These are phyloP conservation scores for Boletus rufocinnamomeus DNA, from an alignment of 768 basidiomycete genomes.

Conservation along the genomic window DNA sequence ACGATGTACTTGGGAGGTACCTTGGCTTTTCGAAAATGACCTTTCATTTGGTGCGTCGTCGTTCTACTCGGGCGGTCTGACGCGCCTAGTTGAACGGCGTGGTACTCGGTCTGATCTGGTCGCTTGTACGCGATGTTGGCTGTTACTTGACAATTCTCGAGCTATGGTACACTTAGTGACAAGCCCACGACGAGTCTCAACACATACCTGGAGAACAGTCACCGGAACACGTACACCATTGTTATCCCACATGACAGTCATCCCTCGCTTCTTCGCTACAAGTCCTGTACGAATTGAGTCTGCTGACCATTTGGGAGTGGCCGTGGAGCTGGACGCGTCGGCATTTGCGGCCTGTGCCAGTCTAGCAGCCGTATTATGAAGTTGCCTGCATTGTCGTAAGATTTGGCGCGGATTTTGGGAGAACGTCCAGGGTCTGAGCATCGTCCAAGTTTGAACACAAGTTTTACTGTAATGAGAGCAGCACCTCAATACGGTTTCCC, in stretches of 20 bases:
- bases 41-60: constrained; percentile 77
- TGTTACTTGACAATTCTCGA: constrained; percentile 90
- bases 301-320: constrained; percentile 74
- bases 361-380: constrained; percentile 46
- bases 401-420: constrained; percentile 40
- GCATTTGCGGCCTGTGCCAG: constrained; percentile 31
- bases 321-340: constrained; percentile 22
- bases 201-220: constrained; percentile 86
- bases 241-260: constrained; percentile 92
- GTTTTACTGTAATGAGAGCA: not conserved
- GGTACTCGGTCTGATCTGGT: constrained; percentile 70
- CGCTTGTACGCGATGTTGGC: constrained; percentile 69
- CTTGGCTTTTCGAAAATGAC: constrained; percentile 84
- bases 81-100: constrained; percentile 93
- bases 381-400: constrained; percentile 36
- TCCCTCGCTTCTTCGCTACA: constrained; percentile 93
- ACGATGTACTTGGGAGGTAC: constrained; percentile 83
- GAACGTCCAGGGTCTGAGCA: constrained; percentile 57
- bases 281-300: constrained; percentile 86
- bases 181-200: constrained; percentile 7
- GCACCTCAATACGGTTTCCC: not conserved
- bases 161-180: constrained; percentile 40
- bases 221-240: constrained; percentile 87
- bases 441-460: constrained; percentile 28
- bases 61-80: constrained; percentile 72